Percentiles rank a stretch among this genome's conserved stretches.
Conservation (phyloP, 768 basidiomycete genomes). For the Boletus pseudopeckii region DNA sequence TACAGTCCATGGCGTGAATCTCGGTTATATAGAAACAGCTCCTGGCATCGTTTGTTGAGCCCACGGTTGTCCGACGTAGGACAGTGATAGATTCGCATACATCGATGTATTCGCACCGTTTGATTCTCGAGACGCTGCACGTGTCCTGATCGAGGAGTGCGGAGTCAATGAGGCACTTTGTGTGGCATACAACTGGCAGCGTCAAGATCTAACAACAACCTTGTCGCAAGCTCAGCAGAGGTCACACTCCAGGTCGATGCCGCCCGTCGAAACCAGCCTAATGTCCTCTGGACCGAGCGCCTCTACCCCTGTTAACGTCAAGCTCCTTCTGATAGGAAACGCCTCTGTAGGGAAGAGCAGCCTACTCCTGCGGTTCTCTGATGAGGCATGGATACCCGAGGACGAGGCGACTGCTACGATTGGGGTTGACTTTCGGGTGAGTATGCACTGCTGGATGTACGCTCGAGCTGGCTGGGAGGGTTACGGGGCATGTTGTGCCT, state of each 20-base stretch:
- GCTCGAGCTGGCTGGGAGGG: background rate
- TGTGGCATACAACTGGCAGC: too few species aligned
- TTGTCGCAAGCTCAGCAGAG: too few species aligned
- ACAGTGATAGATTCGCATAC: conserved; percentile 3
- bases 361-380: conserved; percentile 89
- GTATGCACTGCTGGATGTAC: conserved; percentile 22
- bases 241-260: conserved; percentile 10
- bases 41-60: background rate
- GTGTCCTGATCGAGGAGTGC: conserved; percentile 21
- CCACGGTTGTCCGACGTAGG: background rate
- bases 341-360: conserved; percentile 93
- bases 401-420: conserved; percentile 87
- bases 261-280: conserved; percentile 19
- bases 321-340: conserved; percentile 82
- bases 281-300: conserved; percentile 26
- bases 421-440: conserved; percentile 80
- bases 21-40: background rate
- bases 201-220: conserved; percentile 2
- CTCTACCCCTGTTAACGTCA: conserved; percentile 57
- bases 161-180: conserved; percentile 21
- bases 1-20: background rate
- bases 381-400: conserved; percentile 91
- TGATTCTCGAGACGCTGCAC: background rate
- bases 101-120: background rate
- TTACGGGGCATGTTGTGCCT: too few species aligned